These are phyloP conservation scores for Xylogone sp. DNA, from an alignment of 2,329 filamentous ascomycete species.

Conservation along the genomic window DNA sequence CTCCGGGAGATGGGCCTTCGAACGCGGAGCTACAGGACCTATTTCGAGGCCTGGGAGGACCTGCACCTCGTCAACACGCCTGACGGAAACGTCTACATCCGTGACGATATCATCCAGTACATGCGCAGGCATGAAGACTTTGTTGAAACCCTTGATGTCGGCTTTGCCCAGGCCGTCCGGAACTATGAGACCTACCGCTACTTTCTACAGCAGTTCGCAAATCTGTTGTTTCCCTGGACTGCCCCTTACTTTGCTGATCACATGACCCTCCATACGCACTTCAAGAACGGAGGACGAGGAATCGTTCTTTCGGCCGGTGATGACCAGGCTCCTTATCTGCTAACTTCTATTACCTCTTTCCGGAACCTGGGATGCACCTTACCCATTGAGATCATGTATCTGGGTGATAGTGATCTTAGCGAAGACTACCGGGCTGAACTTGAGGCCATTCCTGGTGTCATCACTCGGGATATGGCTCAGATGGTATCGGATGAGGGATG, in stretches of 20 bases:
- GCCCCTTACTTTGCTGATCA: conserved; percentile 40
- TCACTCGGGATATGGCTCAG: conserved; percentile 38
- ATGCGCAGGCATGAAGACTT: conserved; percentile 12
- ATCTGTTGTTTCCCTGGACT: conserved; percentile 35
- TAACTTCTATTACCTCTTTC: conserved; percentile 37
- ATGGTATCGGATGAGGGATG: conserved; percentile 42
- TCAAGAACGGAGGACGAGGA: conserved; percentile 37
- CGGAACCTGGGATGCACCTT: conserved; percentile 33
- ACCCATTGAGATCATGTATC: conserved; percentile 36
- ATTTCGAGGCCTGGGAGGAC: conserved; percentile 37
- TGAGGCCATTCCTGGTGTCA: conserved; percentile 37
- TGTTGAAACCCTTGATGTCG: conserved; percentile 8
- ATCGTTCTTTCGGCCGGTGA: conserved; percentile 42
- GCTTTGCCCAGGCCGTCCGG: conserved; percentile 31
- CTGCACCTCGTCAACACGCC: conserved; percentile 25
- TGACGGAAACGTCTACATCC: conserved; percentile 32
- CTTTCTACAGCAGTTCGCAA: conserved; percentile 34
- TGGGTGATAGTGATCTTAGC: conserved; percentile 39
- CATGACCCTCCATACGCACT: conserved; percentile 37
- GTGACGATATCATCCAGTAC: conserved; percentile 38
- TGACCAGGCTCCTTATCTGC: conserved; percentile 36
- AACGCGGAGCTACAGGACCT: conserved; percentile 34
- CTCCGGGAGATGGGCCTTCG: conserved; percentile 36
- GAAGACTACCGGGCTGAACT: conserved; percentile 37
- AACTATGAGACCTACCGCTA: conserved; percentile 38